phyloP scores from a whole-genome alignment of 768 basidiomycete species.

The Boletus huronensis region DNA sequence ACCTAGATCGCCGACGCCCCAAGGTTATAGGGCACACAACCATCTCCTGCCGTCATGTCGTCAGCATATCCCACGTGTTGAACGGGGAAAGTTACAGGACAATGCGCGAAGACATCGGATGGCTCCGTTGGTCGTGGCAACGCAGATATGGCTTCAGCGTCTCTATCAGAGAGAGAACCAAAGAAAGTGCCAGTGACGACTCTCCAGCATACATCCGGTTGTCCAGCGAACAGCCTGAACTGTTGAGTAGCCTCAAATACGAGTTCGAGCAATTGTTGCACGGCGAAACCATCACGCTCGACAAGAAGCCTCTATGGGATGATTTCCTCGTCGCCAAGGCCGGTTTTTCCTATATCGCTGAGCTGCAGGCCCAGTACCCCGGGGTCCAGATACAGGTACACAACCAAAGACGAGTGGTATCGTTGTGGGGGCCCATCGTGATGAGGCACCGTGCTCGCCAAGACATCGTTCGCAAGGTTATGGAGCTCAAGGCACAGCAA shows the following conservation, averaged over 20 bases:
- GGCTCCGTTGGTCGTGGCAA: constrained; percentile 39
- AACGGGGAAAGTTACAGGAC: constrained; percentile 35
- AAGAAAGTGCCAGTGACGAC: constrained; percentile 4
- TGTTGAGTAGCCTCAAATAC: constrained; percentile 53
- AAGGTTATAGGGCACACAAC: constrained; percentile 42
- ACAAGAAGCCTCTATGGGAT: constrained; percentile 62
- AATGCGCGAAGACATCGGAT: constrained; percentile 43
- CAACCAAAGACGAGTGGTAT: constrained; percentile 40
- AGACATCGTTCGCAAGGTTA: constrained; percentile 46
- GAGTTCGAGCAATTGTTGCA: constrained; percentile 59
- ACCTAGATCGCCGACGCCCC: constrained; percentile 47
- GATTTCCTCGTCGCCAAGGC: constrained; percentile 47
- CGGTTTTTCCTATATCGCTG: constrained; percentile 44
- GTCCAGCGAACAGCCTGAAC: constrained; percentile 45
- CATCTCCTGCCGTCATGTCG: constrained; percentile 52
- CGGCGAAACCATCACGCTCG: constrained; percentile 54
- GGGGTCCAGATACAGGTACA: constrained; percentile 46
- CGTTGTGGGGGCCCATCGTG: constrained; percentile 49
- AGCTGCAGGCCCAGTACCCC: constrained; percentile 37
- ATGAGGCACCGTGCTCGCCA: constrained; percentile 40
- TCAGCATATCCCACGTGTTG: constrained; percentile 48
- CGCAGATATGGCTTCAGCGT: constrained; percentile 30
- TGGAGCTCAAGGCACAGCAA: constrained; percentile 40
- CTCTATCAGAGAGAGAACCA: constrained; percentile 24
- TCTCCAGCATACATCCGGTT: constrained; percentile 42